phyloP scores from a whole-genome alignment of 345 rosid genomes.

The Gossypium turneri region DNA sequence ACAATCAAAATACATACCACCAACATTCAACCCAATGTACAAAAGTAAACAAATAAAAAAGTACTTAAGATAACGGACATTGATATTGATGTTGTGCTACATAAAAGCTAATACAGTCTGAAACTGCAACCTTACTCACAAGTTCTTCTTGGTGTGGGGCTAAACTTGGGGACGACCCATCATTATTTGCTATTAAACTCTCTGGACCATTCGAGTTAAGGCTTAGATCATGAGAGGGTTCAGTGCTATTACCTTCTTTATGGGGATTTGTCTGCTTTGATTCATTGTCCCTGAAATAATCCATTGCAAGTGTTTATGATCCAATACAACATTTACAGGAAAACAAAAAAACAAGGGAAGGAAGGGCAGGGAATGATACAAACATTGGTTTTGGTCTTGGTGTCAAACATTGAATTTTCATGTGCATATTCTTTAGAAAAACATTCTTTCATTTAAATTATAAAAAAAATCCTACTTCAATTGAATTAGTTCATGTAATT shows the following conservation, averaged over 20 bases:
- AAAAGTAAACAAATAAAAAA: too few relatives aligned
- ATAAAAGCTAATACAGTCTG: too few relatives aligned
- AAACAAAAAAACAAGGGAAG: too few relatives aligned
- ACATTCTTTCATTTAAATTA: background rate
- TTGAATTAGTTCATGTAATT: too few relatives aligned
- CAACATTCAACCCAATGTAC: too few relatives aligned
- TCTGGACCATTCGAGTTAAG: constrained; percentile 30
- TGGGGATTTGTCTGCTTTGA: constrained; percentile 22
- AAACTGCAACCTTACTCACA: constrained; percentile 20
- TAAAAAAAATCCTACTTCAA: background rate
- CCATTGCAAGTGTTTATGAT: too few relatives aligned
- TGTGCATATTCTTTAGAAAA: constrained; percentile 29
- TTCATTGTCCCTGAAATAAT: constrained; percentile 9
- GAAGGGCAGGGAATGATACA: too few relatives aligned
- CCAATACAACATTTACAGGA: too few relatives aligned
- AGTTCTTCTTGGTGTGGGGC: constrained; percentile 18
- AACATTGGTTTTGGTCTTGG: constrained; percentile 8
- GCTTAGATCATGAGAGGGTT: constrained; percentile 15
- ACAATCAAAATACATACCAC: too few relatives aligned
- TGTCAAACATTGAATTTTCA: constrained; percentile 44
- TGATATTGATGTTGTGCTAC: too few relatives aligned
- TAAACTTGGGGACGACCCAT: constrained; percentile 20
- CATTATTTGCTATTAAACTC: background rate
- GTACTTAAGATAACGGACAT: too few relatives aligned
- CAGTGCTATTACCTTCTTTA: background rate